Conservation (phyloP, 2,329 filamentous ascomycete genomes). For the Colletotrichum eleusines region DNA sequence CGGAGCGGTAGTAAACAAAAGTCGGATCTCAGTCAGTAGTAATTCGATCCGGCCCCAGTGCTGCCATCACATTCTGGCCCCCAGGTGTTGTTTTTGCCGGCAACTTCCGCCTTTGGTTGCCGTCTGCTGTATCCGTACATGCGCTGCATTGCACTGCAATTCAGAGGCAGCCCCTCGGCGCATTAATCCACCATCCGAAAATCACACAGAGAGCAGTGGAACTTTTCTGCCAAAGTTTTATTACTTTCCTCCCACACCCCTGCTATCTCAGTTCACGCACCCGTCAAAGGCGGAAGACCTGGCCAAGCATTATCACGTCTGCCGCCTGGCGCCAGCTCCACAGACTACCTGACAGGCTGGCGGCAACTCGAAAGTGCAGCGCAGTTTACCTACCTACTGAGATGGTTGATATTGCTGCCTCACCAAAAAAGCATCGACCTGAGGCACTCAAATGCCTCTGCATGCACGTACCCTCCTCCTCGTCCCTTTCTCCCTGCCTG, state of each 20-base stretch:
- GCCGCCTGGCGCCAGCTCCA: not conserved
- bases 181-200: not conserved
- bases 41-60: constrained; percentile 28
- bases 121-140: not conserved
- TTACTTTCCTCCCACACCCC: not conserved
- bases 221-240: constrained; percentile 5
- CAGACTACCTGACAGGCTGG: not conserved
- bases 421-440: not conserved
- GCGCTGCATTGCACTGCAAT: constrained; percentile 15
- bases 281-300: not conserved
- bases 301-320: not conserved
- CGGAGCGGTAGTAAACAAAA: constrained; percentile 38
- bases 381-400: not conserved
- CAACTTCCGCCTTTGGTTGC: constrained; percentile 31
- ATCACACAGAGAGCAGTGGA: constrained; percentile 23
- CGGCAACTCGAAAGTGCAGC: no score
- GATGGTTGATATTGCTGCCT: not conserved
- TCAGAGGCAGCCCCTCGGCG: not conserved
- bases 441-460: not conserved
- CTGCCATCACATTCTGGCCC: constrained; percentile 24
- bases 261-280: no score
- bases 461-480: not conserved
- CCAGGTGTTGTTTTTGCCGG: constrained; percentile 34
- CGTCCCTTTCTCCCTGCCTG: not conserved
- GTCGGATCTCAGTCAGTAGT: constrained; percentile 39